A percentile compares a stretch with the other conserved stretches of the same genome.
Conservation (phyloP, 768 basidiomycete genomes). For the Tricholoma hemisulphureum region DNA sequence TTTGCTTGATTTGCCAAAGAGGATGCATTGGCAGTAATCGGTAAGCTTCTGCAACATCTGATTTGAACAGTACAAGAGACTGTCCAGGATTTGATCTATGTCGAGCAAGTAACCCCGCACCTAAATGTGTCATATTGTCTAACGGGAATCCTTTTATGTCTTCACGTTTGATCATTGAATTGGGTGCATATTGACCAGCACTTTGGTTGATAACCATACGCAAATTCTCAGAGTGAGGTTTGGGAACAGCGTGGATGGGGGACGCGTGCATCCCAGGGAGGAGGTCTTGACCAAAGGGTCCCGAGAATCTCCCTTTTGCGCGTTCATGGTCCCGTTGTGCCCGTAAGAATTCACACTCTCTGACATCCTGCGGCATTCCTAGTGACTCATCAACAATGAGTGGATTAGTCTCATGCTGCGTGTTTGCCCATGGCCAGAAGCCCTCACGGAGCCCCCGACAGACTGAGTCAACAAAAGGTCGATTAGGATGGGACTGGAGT, state of each 20-base stretch:
- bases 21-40: too few species aligned
- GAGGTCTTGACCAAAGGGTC: conserved; percentile 32
- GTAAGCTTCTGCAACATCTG: conserved; percentile 38
- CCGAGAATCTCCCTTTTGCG: conserved; percentile 23
- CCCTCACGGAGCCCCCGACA: conserved; percentile 26
- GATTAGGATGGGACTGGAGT: conserved; percentile 34
- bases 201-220: conserved; percentile 41
- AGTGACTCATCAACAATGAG: background rate
- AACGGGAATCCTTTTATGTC: conserved; percentile 26
- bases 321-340: background rate
- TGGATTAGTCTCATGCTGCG: conserved; percentile 2
- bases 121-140: conserved; percentile 35
- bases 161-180: conserved; percentile 30
- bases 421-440: conserved; percentile 49
- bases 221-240: conserved; percentile 30
- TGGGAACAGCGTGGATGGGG: conserved; percentile 40
- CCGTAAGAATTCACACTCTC: background rate
- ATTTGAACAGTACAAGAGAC: conserved; percentile 32
- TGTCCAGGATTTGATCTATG: conserved; percentile 5
- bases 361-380: background rate
- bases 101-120: conserved; percentile 17
- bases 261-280: conserved; percentile 44
- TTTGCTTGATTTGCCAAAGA: too few species aligned
- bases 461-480: conserved; percentile 30
- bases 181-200: conserved; percentile 31